Evolutionary conservation across 108 stramenopile genomes (phyloP).

Genomic region (Conticribra guillardii): DNA sequence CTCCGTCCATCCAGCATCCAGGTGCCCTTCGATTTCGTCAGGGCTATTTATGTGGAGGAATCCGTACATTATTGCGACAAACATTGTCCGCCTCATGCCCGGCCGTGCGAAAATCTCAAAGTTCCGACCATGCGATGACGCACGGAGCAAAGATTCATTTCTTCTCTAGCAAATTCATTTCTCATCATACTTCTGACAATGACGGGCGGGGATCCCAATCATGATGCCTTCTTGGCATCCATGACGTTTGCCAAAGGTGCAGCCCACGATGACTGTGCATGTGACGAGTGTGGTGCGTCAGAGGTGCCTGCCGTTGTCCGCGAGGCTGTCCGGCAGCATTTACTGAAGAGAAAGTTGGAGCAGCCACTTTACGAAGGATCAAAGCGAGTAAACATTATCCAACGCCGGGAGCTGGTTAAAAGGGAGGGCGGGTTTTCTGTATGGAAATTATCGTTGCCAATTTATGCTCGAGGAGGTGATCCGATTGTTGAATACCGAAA

Average conservation of each 20-base stretch:
- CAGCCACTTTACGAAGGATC: not conserved
- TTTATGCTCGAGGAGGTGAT: slow-evolving; percentile 13
- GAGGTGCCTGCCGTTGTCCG: slow-evolving; percentile 2
- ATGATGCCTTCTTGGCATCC: slow-evolving; percentile 17
- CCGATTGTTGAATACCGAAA: slow-evolving; percentile 72
- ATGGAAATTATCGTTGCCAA: slow-evolving; percentile 58
- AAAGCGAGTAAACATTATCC: slow-evolving; percentile 49
- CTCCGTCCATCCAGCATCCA: no score
- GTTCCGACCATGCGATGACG: no score
- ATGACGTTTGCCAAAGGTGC: slow-evolving; percentile 15
- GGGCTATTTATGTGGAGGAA: no score
- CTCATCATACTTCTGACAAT: no score
- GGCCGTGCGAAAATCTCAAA: no score
- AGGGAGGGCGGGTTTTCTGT: slow-evolving; percentile 45
- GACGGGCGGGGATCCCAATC: not conserved
- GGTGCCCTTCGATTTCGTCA: no score
- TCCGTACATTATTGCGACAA: no score
- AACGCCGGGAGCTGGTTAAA: slow-evolving; percentile 56
- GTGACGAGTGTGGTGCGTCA: slow-evolving; percentile 14
- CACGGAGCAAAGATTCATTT: no score
- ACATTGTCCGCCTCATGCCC: no score
- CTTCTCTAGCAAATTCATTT: no score
- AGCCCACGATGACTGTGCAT: not conserved
- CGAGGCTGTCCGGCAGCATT: slow-evolving; percentile 2
- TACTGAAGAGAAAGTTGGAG: slow-evolving; percentile 21